Base-by-base conservation (phyloP, 768 basidiomycete genomes). In the Trichaptum fuscoviolaceum region DNA sequence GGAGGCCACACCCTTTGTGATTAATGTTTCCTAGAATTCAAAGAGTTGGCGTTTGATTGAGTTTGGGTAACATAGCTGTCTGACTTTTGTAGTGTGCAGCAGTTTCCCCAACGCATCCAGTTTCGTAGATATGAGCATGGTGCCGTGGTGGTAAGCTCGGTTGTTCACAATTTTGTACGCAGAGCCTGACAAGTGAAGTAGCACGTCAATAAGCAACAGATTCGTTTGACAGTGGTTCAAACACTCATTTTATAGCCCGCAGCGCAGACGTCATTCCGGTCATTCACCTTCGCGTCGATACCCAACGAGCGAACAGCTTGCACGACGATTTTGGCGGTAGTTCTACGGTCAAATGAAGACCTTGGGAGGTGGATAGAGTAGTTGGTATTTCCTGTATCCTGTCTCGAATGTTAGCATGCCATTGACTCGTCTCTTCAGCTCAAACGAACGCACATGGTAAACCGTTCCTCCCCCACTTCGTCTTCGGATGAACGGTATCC, bases 321-420 rank as follows among this genome's bases (percentile, higher is more conserved):
- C 20, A 91, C 81, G 26, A 95, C 81, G n/a, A 96, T 78, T 65
- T 87, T 83, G 0, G 93, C 90, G 0, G 95, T 96, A 23, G 80
- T 83, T 35, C 85, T 82, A 35, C 96, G 84, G 73, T 96, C 87
- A 69, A 99, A 99, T 0, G 88, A 81, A 5, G 81, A 72, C 6
- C 96, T 85, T 0, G 96, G 90, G 15, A 96, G 82, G 69, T 97
- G 92, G 67, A 99, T 91, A 0, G 95, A 97, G 76, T 93, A 99
- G 74, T 99, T 99, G 1, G 95, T 95, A 75, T 99, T 99, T 18
- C 97, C 97, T 20, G 95, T 78, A 73, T 99, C 97, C 97, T 99
- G 73, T 27, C 20, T 36, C 25, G 65, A 63, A 57, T 26, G 42
- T 58, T 20, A 30, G 35, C 1, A 34, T 36, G 9, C 59, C 20